Evolutionary conservation across 108 stramenopile genomes (phyloP), one percentile per base, ranked within the genome.

Genomic region (Cyclotella choctawhatcheeana): DNA sequence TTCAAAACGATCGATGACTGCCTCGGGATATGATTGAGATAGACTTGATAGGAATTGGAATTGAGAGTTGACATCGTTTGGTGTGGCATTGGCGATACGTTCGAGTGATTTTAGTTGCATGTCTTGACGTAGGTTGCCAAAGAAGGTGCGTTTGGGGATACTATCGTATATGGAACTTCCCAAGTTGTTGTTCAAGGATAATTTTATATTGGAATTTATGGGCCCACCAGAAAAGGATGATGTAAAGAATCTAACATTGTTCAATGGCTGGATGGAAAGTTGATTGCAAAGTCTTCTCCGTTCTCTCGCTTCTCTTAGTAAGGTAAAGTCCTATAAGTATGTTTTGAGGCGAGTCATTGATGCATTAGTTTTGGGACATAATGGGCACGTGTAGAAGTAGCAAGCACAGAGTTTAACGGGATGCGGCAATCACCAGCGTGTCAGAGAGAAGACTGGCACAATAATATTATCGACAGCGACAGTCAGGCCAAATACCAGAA

Each of bases 51-150:
- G 37, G 72, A 93, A 93, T 52, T 88, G 79, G 59, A 71, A 82
- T 82, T 96, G 95, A 3, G 80, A 76, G 44, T 79, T 64, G 17
- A 69, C 60, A 70, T 93, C 85, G 32, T 60, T 63, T 44, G 92
- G 92, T 20, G 76, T 58, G 3, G 73, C 35, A 72, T 93, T 92
- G 33, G 92, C 95, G 1, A 54, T 65, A 12, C 88, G 81, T 82
- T 96, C 95, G 48, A 93, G 82, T 13, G 58, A 64, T 86, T 96
- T 96, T 22, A 93, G 71, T 43, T 85, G 89, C 0, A 84, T 32
- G 27, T 76, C 76, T 25, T 83, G 54, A 14, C 69, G 78, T 21
- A 79, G 66, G 32, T 56, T 52, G 53, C 68, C 69, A 12, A 79
- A 58, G 53, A 79, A 79, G 20, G 71, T 67, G 13, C 78, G 71